These are phyloP conservation scores for Rubroboletus pulcherrimus DNA, from an alignment of 768 basidiomycete genomes.

Conservation along the genomic window DNA sequence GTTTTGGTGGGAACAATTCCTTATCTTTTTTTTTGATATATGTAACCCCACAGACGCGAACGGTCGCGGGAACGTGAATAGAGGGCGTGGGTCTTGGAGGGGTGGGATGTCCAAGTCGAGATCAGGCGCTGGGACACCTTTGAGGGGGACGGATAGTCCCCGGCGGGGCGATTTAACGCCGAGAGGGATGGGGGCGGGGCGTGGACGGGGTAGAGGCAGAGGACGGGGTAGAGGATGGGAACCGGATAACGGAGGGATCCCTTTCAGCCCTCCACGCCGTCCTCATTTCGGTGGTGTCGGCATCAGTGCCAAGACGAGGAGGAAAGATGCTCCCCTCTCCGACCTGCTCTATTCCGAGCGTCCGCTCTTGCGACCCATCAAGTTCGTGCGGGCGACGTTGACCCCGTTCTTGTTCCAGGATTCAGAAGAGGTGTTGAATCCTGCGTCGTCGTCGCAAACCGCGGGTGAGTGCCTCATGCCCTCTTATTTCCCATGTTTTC, in stretches of 20 bases:
- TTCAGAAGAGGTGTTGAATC: constrained; percentile 60
- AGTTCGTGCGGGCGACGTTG: constrained; percentile 59
- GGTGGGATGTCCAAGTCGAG: constrained; percentile 4
- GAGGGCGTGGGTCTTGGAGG: constrained; percentile 4
- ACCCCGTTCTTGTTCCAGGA: constrained; percentile 49
- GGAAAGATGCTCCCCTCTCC: constrained; percentile 48
- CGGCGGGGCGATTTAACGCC: constrained; percentile 8
- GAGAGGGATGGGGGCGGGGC: constrained; percentile 5
- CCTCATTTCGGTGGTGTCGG: constrained; percentile 1
- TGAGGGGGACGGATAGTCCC: constrained; percentile 14
- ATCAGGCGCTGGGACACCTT: constrained; percentile 14
- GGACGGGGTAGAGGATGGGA: constrained; percentile 13
- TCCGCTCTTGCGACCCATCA: constrained; percentile 62
- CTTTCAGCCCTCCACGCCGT: not conserved
- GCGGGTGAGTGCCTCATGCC: constrained; percentile 33
- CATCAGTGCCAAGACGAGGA: not conserved
- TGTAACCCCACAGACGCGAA: constrained; percentile 1
- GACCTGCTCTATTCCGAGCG: constrained; percentile 52
- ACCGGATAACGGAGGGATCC: not conserved
- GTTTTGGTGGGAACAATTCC: not conserved
- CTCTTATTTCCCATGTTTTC: not conserved
- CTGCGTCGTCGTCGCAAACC: constrained; percentile 46
- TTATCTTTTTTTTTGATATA: constrained; percentile 1
- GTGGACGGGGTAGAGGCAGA: constrained; percentile 26
- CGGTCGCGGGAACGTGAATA: not conserved